Base-by-base conservation (phyloP, 192 early-diverging fungal genomes). In the Paraglomus brasilianum region DNA sequence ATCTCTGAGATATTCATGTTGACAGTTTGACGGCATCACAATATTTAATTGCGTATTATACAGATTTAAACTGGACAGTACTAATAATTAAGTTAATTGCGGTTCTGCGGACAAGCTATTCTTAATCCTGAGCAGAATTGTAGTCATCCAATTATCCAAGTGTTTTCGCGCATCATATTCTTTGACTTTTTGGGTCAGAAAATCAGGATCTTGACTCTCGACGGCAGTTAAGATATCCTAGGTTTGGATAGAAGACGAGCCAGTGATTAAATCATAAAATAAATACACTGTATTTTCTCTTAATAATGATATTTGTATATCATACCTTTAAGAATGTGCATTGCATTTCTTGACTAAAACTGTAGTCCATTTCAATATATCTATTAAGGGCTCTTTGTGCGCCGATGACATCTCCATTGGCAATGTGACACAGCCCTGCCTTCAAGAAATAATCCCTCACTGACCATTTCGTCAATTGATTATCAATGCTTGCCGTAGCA, bases 91-190 rank as follows among this genome's bases (percentile, higher is more conserved):
- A 39, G 81, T 87, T 13, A 90, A 76, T 64, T 80, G 80, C 5
- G 83, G 79, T 15, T 85, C 84, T 41, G 85, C 83, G 78, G 85
- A 87, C 59, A 96, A 84, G 21, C 86, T 74, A 75, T 95, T 93
- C 82, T 98, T 97, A 66, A 97, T 89, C 63, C 84, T 82, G 63
- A 97, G 81, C 49, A 98, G 78, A 56, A 97, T 80, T 30, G 89
- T 87, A 11, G 96, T 98, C 80, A 97, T 99, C 97, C 97, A 99
- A 74, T 86, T 85, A 82, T 99, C 97, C 43, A 99, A 83, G 74
- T 92, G 91, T 36, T 91, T 93, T 59, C 97, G 74, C 58, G 88
- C 81, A 76, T 99, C 95, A 81, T 85, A 98, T 44, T 89, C 88
- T 19, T 85, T 81, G 14, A 96, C 89, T 22, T 83, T 82, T 68